These are phyloP conservation scores for Trichoderma citrinoviride DNA, from an alignment of 2,329 filamentous ascomycete species.

Conservation along the genomic window DNA sequence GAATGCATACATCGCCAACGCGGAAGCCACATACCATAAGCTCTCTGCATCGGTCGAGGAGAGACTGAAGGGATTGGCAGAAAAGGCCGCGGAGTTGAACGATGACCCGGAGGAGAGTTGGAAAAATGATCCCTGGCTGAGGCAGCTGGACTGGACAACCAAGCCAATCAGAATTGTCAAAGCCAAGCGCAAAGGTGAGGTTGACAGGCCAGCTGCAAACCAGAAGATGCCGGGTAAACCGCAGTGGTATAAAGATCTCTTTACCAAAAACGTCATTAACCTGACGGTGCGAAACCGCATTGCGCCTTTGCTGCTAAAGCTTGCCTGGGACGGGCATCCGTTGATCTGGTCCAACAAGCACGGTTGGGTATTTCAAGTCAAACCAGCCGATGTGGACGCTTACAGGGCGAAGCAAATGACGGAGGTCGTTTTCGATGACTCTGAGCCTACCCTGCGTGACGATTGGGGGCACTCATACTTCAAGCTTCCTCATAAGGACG, in stretches of 20 bases:
- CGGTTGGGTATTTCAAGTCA: constrained; percentile 88
- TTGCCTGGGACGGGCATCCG: constrained; percentile 87
- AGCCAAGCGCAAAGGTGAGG: constrained; percentile 73
- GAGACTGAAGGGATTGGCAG: constrained; percentile 68
- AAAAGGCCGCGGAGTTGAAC: constrained; percentile 75
- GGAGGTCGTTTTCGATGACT: constrained; percentile 76
- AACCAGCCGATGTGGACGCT: constrained; percentile 55
- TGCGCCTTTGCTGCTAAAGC: constrained; percentile 76
- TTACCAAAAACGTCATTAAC: constrained; percentile 67
- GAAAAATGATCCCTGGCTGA: constrained; percentile 81
- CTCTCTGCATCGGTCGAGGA: constrained; percentile 76
- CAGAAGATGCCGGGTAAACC: constrained; percentile 97
- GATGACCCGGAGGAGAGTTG: constrained; percentile 66
- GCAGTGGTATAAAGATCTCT: constrained; percentile 92
- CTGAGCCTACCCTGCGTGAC: constrained; percentile 60
- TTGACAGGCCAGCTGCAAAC: constrained; percentile 70
- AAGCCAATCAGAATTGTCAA: constrained; percentile 91
- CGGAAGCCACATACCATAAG: constrained; percentile 79
- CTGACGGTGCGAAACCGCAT: constrained; percentile 85
- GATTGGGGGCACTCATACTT: constrained; percentile 71
- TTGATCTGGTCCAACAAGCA: constrained; percentile 90
- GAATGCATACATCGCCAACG: constrained; percentile 78
- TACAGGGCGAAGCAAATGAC: constrained; percentile 72
- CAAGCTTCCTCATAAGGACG: constrained; percentile 96
- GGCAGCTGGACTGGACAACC: constrained; percentile 91